phyloP scores from a whole-genome alignment of 495 filamentous ascomycete species.

The Talaromyces stipitatus region DNA sequence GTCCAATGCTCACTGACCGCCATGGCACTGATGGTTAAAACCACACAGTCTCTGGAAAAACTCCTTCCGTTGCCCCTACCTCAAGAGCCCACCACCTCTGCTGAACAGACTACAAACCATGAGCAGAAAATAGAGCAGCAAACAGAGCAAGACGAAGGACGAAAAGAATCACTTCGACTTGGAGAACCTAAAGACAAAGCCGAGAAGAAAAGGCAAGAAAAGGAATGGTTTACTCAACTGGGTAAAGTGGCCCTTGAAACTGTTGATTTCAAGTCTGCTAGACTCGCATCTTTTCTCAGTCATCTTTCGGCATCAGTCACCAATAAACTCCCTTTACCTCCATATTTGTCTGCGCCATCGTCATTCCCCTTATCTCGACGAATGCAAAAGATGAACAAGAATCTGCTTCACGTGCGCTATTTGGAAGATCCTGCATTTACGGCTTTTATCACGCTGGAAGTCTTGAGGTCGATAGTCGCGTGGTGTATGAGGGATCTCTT shows the following conservation, averaged over 20 bases:
- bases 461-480: constrained; percentile 57
- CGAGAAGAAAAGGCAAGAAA: too few species aligned
- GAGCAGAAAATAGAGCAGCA: too few species aligned
- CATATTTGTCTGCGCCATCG: constrained; percentile 47
- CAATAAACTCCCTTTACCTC: constrained; percentile 54
- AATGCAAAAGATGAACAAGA: constrained; percentile 41
- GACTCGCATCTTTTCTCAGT: constrained; percentile 53
- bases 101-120: too few species aligned
- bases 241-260: constrained; percentile 25
- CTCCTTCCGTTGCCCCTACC: too few species aligned
- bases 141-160: too few species aligned
- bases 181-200: too few species aligned
- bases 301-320: constrained; percentile 58
- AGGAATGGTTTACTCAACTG: constrained; percentile 21
- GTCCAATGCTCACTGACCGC: constrained; percentile 50
- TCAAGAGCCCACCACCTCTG: too few species aligned
- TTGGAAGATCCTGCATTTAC: constrained; percentile 64
- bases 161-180: too few species aligned
- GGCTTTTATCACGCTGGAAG: constrained; percentile 68
- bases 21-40: constrained; percentile 58
- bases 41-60: constrained; percentile 18
- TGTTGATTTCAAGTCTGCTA: constrained; percentile 50
- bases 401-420: constrained; percentile 56
- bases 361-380: constrained; percentile 47
- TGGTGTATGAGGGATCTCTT: constrained; percentile 54